These are phyloP conservation scores for Kandelia obovata DNA, from an alignment of 345 rosid genomes.

Conservation along the genomic window DNA sequence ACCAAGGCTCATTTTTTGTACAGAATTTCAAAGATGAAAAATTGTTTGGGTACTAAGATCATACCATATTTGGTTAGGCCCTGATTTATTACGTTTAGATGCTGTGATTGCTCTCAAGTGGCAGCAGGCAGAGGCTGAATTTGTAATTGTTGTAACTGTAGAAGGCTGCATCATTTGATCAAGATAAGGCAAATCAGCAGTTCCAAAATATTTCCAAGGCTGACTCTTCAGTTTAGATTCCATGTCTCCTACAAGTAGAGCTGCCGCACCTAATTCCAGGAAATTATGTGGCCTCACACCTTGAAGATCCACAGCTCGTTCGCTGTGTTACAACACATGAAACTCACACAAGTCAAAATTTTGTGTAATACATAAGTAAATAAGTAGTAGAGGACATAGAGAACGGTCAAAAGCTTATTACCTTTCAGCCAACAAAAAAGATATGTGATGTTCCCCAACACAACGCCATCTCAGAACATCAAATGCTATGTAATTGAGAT, in stretches of 20 bases:
- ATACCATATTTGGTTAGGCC: constrained; percentile 82
- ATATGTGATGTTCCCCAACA: constrained; percentile 61
- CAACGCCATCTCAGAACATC: constrained; percentile 91
- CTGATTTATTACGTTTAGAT: constrained; percentile 79
- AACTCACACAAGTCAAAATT: constrained; percentile 10
- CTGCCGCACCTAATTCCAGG: constrained; percentile 94
- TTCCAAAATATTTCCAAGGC: constrained; percentile 89
- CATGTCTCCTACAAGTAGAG: constrained; percentile 89
- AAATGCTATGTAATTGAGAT: constrained; percentile 59
- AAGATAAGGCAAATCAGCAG: constrained; percentile 87
- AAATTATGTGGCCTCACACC: constrained; percentile 68
- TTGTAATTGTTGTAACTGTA: constrained; percentile 63
- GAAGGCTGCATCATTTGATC: constrained; percentile 95
- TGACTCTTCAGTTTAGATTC: constrained; percentile 90
- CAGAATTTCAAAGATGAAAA: constrained; percentile 11
- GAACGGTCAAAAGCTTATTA: constrained; percentile 25
- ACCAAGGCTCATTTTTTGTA: too few relatives aligned
- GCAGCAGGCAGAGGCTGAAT: constrained; percentile 65
- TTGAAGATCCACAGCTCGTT: constrained; percentile 54
- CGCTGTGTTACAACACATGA: constrained; percentile 37
- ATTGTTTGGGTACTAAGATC: constrained; percentile 22
- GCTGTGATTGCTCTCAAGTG: constrained; percentile 90
- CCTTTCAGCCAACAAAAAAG: constrained; percentile 66
- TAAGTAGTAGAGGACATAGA: background rate
- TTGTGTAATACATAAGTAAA: background rate